Evolutionary conservation across 352 stramenopile genomes (phyloP), one percentile per base, ranked within the genome.

Genomic region (Halophytophthora polymorphica): DNA sequence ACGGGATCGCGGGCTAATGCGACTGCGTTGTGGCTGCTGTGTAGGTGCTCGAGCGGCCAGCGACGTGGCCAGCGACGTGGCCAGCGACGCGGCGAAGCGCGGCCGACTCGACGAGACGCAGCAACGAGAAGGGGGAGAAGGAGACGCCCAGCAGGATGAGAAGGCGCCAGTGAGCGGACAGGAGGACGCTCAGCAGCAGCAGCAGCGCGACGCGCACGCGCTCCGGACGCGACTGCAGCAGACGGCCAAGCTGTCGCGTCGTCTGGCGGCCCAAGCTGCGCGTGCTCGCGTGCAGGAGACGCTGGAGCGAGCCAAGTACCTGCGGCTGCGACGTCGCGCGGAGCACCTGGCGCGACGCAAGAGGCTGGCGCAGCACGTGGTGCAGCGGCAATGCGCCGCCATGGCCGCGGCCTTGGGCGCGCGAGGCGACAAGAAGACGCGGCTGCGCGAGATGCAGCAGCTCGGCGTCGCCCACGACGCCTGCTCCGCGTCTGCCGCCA

Each of bases 141-240:
- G 58, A 14, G 56, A 69, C 49, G 53, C 53, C 54, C 8, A 28
- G 17, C 55, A 53, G 23, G 19, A 60, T 2, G 54, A 69, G 18
- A 45, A 54, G 58, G 35, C 25, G 23, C 21, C 46, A 29, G 57
- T 29, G 17, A n/a, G n/a, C 36, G 2, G 21, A 18, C 54, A 59
- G 45, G 58, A 29, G 38, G 51, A 58, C 48, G 51, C 61, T 35
- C 54, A 73, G 29, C 59, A 29, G 10, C 21, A 23, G 53, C 17
- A 73, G 2, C 53, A 58, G 1, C 41, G 84, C 29, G 53, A 71
- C 31, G 61, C 40, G 19, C 73, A 87, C 29, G 66, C 70, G 29
- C 88, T 86, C 40, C 75, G 75, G 71, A 90, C 86, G 88, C 73
- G 67, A 63, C 37, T 90, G 55, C 61, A 57, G 34, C 77, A 69